These are phyloP conservation scores for Fraxinus excelsior DNA, from an alignment of 257 asterid genomes.

Conservation along the genomic window DNA sequence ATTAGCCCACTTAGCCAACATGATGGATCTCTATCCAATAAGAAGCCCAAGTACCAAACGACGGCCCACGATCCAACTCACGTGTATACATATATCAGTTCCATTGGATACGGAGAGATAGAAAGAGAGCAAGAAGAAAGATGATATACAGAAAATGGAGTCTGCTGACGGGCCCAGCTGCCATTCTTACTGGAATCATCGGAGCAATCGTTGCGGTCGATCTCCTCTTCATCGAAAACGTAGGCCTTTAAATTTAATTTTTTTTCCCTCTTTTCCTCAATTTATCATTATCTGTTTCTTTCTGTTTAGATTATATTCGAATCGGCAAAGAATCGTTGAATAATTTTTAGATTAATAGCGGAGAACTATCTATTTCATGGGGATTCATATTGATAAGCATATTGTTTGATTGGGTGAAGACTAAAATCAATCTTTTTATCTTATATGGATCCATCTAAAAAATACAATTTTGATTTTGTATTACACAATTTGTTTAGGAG, in stretches of 20 bases:
- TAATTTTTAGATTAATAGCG: background rate
- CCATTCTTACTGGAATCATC: slow-evolving; percentile 57
- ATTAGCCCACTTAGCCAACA: no score
- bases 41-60: slow-evolving; percentile 20
- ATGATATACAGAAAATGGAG: slow-evolving; percentile 89
- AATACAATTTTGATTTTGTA: background rate
- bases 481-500: background rate
- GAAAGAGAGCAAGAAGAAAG: slow-evolving; percentile 13
- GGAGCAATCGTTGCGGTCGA: slow-evolving; percentile 67
- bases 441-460: background rate
- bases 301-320: background rate
- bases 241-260: slow-evolving; percentile 9
- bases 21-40: background rate
- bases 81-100: background rate
- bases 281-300: background rate
- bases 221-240: slow-evolving; percentile 65
- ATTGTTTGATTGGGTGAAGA: background rate
- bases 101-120: background rate
- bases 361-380: background rate
- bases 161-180: slow-evolving; percentile 68
- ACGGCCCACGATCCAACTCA: slow-evolving; percentile 15
- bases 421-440: background rate
- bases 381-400: background rate
- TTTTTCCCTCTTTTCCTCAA: background rate
- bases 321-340: background rate